Conservation (phyloP, 1,284 basidiomycete species). For the Rhodotorula sp. region DNA sequence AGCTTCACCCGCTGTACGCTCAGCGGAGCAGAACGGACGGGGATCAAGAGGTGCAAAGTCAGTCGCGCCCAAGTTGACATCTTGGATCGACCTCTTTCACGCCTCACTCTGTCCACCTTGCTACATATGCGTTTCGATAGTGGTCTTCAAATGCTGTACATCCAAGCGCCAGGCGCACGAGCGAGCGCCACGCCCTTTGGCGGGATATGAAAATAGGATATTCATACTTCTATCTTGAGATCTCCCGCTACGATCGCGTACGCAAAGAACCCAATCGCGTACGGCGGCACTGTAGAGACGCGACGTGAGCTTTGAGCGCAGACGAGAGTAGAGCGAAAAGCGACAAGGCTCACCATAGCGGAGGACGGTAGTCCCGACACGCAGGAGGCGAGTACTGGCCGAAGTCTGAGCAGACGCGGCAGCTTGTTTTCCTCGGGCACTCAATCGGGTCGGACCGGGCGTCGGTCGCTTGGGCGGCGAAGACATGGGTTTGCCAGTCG, state of each 20-base stretch:
- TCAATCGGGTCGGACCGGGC: conserved; percentile 27
- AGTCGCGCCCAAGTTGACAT: background rate
- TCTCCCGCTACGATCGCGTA: conserved; percentile 32
- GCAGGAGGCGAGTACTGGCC: conserved; percentile 12
- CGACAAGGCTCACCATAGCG: conserved; percentile 16
- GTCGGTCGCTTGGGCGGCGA: background rate
- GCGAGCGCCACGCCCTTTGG: background rate
- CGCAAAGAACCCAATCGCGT: conserved; percentile 34
- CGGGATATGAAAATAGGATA: background rate
- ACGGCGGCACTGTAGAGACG: conserved; percentile 27
- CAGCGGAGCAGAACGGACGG: background rate
- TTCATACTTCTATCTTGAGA: conserved; percentile 24
- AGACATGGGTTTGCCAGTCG: background rate
- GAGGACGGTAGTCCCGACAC: conserved; percentile 9
- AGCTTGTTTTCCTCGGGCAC: conserved; percentile 6
- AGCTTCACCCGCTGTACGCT: background rate
- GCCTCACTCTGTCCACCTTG: too few relatives aligned
- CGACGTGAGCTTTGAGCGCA: background rate
- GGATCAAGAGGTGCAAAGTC: background rate
- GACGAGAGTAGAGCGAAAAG: background rate
- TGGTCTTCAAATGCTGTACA: background rate
- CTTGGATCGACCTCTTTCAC: background rate
- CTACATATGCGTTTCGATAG: too few relatives aligned
- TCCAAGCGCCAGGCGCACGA: background rate
- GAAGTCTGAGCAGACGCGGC: background rate